Percentiles rank a stretch among this genome's conserved stretches.
Evolutionary conservation across 2,329 filamentous ascomycete genomes (phyloP).

Genomic region (Diplocarpon mali): DNA sequence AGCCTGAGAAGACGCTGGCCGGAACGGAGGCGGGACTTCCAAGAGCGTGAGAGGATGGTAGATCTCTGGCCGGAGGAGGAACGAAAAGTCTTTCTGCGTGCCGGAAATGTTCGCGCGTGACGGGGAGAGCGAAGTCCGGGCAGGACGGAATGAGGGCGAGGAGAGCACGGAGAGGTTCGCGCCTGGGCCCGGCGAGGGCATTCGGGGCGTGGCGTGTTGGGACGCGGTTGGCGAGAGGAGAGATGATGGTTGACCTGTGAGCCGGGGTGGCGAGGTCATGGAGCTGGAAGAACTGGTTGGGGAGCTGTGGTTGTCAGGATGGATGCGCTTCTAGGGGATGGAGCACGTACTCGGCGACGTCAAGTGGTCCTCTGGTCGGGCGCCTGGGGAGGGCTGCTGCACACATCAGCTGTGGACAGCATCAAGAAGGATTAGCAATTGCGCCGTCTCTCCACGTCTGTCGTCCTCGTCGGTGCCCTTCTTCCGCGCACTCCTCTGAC

Average conservation of each 20-base stretch:
- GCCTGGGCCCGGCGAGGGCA: constrained; percentile 20
- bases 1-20: constrained; percentile 55
- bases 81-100: constrained; percentile 60
- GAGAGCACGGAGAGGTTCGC: constrained; percentile 18
- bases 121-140: constrained; percentile 22
- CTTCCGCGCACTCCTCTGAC: no score
- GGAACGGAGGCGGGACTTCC: constrained; percentile 53
- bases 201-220: constrained; percentile 17
- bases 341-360: constrained; percentile 56
- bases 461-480: no score
- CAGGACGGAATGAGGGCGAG: constrained; percentile 19
- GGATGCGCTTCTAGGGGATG: not conserved
- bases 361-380: constrained; percentile 69
- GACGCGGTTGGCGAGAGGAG: constrained; percentile 17
- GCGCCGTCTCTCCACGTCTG: no score
- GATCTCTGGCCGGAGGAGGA: constrained; percentile 66
- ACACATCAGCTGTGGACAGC: constrained; percentile 3
- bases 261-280: constrained; percentile 1
- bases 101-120: constrained; percentile 25
- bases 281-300: constrained; percentile 9
- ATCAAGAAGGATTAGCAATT: not conserved
- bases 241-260: constrained; percentile 5
- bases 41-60: constrained; percentile 69
- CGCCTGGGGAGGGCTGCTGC: constrained; percentile 39
- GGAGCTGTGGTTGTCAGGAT: constrained; percentile 9